phyloP scores from a whole-genome alignment of 1,284 basidiomycete genomes.

The Ganoderma sp. region DNA sequence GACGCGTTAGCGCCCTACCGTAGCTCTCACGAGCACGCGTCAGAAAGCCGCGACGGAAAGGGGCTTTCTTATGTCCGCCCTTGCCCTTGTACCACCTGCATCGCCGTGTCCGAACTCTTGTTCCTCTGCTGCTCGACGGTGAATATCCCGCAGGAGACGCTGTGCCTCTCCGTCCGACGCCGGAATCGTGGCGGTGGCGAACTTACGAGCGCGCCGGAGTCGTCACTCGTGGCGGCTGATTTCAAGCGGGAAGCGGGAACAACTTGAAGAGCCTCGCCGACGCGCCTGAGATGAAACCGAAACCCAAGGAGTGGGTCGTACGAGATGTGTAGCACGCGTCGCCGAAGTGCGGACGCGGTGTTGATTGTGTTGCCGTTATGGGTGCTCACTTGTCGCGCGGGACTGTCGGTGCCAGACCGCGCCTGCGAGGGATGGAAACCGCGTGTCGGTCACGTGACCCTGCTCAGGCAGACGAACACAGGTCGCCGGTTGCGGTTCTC shows the following conservation, averaged over 20 bases:
- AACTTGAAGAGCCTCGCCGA: not conserved
- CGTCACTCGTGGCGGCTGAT: not conserved
- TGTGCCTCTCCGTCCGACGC: not conserved
- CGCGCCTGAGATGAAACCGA: not conserved
- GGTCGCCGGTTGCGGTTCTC: constrained; percentile 29
- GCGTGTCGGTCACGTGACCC: constrained; percentile 41
- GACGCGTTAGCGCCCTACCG: constrained; percentile 30
- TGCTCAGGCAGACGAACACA: constrained; percentile 35
- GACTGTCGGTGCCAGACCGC: constrained; percentile 19
- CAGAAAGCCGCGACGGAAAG: constrained; percentile 6
- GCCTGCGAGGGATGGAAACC: constrained; percentile 32
- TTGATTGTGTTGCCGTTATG: not conserved
- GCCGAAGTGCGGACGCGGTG: not conserved
- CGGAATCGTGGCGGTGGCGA: constrained; percentile 1
- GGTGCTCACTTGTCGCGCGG: not conserved
- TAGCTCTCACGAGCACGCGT: constrained; percentile 31
- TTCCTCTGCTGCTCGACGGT: not conserved
- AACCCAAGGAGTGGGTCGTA: not conserved
- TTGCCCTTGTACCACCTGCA: not conserved
- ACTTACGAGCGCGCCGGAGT: not conserved
- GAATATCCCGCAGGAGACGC: not conserved
- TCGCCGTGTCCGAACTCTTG: not conserved
- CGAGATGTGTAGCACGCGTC: not conserved
- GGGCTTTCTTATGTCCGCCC: too few relatives aligned
- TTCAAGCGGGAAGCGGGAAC: not conserved